Percentiles rank a stretch among this genome's conserved stretches.
These are phyloP conservation scores for Tetradesmus lagerheimii DNA, from an alignment of 139 green algal species.

Conservation along the genomic window DNA sequence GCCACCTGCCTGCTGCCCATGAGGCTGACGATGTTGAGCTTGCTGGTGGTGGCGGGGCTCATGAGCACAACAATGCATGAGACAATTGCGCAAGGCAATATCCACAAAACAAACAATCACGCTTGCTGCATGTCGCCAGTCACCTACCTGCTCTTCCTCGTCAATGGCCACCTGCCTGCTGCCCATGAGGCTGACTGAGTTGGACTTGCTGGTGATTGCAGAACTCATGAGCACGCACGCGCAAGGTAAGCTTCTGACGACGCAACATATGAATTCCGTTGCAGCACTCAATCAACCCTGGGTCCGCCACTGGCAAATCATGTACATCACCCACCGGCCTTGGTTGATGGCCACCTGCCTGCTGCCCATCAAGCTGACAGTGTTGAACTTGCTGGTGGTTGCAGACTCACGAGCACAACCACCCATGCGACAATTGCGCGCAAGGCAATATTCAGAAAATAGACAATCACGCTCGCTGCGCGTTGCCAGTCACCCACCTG, in stretches of 20 bases:
- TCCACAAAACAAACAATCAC: too few relatives aligned
- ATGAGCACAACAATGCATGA: constrained; percentile 33
- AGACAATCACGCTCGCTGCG: too few relatives aligned
- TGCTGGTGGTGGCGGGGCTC: not conserved
- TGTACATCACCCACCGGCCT: not conserved
- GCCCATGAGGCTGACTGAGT: not conserved
- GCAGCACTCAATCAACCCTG: too few relatives aligned
- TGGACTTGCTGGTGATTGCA: not conserved
- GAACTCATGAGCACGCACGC: constrained; percentile 28
- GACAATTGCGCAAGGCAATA: not conserved
- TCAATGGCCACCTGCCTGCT: not conserved
- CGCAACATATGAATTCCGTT: too few relatives aligned
- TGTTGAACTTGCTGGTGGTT: not conserved
- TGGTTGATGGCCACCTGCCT: not conserved
- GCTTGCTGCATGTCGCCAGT: too few relatives aligned
- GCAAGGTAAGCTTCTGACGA: too few relatives aligned
- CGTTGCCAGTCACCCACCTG: not conserved
- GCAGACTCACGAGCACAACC: constrained; percentile 35
- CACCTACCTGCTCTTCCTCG: not conserved
- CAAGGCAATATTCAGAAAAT: too few relatives aligned
- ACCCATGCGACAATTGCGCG: not conserved
- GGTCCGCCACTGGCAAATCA: too few relatives aligned
- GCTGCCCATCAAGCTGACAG: not conserved
- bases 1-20: not conserved
- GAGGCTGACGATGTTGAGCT: not conserved